Percentiles rank a stretch among this genome's conserved stretches.
These are phyloP conservation scores for Suhomyces panamericanus DNA, from an alignment of 1,139 yeast species.

Conservation along the genomic window DNA sequence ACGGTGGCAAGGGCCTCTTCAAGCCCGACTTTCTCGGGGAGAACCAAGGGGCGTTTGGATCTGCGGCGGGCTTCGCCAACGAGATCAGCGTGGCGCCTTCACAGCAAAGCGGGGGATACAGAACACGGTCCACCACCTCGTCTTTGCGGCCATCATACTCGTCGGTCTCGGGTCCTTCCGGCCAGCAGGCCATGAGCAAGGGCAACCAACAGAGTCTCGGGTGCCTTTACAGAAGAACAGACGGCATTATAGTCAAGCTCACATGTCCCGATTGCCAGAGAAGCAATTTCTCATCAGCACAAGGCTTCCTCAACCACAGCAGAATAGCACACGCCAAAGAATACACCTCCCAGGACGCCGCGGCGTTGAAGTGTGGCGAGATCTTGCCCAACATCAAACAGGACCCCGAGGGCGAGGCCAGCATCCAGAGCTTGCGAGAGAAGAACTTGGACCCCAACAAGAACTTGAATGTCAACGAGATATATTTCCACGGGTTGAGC, in stretches of 20 bases:
- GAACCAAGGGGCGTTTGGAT: conserved; percentile 3
- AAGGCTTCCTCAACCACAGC: conserved; percentile 77
- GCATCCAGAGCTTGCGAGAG: conserved; percentile 42
- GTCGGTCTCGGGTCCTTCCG: conserved; percentile 16
- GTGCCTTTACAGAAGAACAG: conserved; percentile 69
- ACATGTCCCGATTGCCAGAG: conserved; percentile 70
- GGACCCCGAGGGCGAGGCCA: conserved; percentile 54
- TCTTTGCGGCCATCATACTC: conserved; percentile 42
- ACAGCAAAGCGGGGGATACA: conserved; percentile 24
- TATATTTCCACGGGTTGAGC: conserved; percentile 39
- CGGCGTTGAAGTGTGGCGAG: conserved; percentile 70
- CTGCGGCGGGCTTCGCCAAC: not conserved
- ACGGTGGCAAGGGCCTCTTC: conserved; percentile 13
- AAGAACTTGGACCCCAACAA: conserved; percentile 43
- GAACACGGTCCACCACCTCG: conserved; percentile 54
- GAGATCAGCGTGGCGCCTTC: conserved; percentile 6
- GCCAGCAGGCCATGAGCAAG: conserved; percentile 9
- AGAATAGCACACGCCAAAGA: conserved; percentile 74
- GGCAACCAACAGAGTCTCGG: conserved; percentile 35
- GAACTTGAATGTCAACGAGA: conserved; percentile 41
- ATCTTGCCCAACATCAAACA: conserved; percentile 58
- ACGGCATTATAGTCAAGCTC: conserved; percentile 67
- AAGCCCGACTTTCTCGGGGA: conserved; percentile 15
- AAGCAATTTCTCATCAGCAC: conserved; percentile 73
- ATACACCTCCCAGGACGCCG: conserved; percentile 71